Percentiles rank a stretch among this genome's conserved stretches.
phyloP scores from a whole-genome alignment of 768 basidiomycete genomes.

The Boletus vermiculosoides region DNA sequence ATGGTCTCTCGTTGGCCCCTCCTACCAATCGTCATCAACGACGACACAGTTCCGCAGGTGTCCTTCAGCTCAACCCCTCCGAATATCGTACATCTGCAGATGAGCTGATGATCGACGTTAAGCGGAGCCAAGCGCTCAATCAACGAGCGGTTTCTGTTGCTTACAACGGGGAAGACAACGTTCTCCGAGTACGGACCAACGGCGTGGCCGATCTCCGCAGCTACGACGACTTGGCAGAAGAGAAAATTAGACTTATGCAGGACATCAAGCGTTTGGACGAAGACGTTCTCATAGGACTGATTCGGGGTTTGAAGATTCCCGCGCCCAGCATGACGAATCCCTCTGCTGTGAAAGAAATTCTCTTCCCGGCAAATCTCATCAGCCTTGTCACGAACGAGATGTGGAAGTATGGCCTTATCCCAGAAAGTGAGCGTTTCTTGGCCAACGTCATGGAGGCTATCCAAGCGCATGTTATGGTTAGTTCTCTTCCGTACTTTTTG shows the following conservation, averaged over 20 bases:
- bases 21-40: slow-evolving; percentile 64
- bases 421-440: slow-evolving; percentile 95
- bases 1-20: slow-evolving; percentile 43
- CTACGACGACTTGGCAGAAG: slow-evolving; percentile 88
- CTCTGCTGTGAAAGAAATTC: slow-evolving; percentile 93
- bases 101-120: slow-evolving; percentile 73
- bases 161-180: slow-evolving; percentile 78
- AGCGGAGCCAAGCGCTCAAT: slow-evolving; percentile 65
- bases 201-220: slow-evolving; percentile 70
- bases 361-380: slow-evolving; percentile 98
- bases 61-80: slow-evolving; percentile 56
- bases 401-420: slow-evolving; percentile 99
- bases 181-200: slow-evolving; percentile 60
- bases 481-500: slow-evolving; percentile 30
- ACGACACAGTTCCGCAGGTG: slow-evolving; percentile 84
- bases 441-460: slow-evolving; percentile 99
- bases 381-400: slow-evolving; percentile 99
- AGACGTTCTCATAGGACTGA: slow-evolving; percentile 86
- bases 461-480: slow-evolving; percentile 95
- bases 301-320: slow-evolving; percentile 91
- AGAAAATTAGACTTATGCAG: slow-evolving; percentile 92
- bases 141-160: slow-evolving; percentile 88
- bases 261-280: slow-evolving; percentile 88
- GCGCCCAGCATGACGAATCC: slow-evolving; percentile 86
- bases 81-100: slow-evolving; percentile 75